Conservation (phyloP, 176 grass and related monocot genomes). For the sorghum (Sorghum bicolor) region DNA sequence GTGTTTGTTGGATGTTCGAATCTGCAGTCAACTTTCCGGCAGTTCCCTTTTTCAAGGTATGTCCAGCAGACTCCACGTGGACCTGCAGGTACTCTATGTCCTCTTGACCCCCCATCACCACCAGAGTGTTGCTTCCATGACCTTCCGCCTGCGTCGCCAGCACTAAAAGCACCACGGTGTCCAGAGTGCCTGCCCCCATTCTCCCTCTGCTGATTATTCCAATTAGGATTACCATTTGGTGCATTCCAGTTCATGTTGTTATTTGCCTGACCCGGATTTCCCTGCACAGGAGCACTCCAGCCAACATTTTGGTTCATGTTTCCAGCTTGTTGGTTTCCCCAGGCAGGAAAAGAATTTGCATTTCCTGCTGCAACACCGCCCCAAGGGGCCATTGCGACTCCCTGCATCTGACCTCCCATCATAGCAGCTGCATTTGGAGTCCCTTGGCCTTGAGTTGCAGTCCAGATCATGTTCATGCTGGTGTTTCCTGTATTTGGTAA, state of each 20-base stretch:
- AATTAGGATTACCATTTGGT: slow-evolving; percentile 40
- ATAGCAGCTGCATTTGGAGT: slow-evolving; percentile 49
- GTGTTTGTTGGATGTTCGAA: slow-evolving; percentile 33
- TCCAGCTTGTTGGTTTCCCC: slow-evolving; percentile 52
- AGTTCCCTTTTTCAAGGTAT: slow-evolving; percentile 33
- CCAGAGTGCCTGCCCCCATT: slow-evolving; percentile 39
- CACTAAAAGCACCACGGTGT: slow-evolving; percentile 26
- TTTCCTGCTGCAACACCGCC: slow-evolving; percentile 49
- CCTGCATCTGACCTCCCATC: slow-evolving; percentile 62
- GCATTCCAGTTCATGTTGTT: slow-evolving; percentile 46
- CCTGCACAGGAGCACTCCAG: slow-evolving; percentile 53
- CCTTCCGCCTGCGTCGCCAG: slow-evolving; percentile 35
- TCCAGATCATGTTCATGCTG: slow-evolving; percentile 64
- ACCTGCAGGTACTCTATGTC: neutral
- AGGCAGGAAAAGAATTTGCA: slow-evolving; percentile 60
- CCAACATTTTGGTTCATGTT: slow-evolving; percentile 48
- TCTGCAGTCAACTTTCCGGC: slow-evolving; percentile 38
- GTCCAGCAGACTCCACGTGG: slow-evolving; percentile 25
- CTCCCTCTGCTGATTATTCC: slow-evolving; percentile 53
- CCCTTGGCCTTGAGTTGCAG: slow-evolving; percentile 33
- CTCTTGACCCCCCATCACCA: slow-evolving; percentile 42
- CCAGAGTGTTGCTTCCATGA: slow-evolving; percentile 34
- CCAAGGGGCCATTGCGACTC: slow-evolving; percentile 58
- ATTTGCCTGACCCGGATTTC: slow-evolving; percentile 58
- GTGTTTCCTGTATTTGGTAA: slow-evolving; percentile 61